Percentiles rank a stretch among this genome's conserved stretches.
Evolutionary conservation across 495 filamentous ascomycete genomes (phyloP).

Genomic region (Penicillium paradoxum): DNA sequence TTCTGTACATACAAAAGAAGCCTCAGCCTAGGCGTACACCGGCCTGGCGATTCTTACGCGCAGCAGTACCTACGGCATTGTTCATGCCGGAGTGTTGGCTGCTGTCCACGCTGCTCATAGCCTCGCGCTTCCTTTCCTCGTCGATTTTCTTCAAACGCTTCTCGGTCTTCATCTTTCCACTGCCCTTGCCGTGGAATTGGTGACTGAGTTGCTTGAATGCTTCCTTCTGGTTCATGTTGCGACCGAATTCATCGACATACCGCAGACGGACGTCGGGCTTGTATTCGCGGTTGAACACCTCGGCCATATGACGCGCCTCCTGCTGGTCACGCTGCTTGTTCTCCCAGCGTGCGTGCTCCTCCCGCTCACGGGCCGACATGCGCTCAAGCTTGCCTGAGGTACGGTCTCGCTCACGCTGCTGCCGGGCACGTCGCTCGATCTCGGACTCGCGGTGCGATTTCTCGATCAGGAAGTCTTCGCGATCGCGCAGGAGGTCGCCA

Average conservation of each 20-base stretch:
- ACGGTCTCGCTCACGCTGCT: conserved; percentile 83
- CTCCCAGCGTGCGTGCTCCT: conserved; percentile 79
- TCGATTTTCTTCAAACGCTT: conserved; percentile 96
- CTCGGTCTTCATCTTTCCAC: conserved; percentile 96
- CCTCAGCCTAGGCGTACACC: conserved; percentile 75
- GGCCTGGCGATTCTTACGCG: conserved; percentile 81
- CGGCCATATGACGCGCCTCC: conserved; percentile 71
- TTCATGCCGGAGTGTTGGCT: conserved; percentile 80
- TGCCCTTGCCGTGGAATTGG: conserved; percentile 97
- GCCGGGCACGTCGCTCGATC: conserved; percentile 70
- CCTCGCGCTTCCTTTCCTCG: conserved; percentile 81
- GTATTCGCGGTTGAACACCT: conserved; percentile 81
- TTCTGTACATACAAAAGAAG: conserved; percentile 5
- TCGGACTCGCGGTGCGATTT: conserved; percentile 68
- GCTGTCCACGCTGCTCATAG: conserved; percentile 74
- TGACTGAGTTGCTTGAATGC: conserved; percentile 93
- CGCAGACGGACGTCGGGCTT: conserved; percentile 84
- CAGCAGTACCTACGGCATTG: conserved; percentile 63
- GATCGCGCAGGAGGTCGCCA: conserved; percentile 66
- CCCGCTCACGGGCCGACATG: conserved; percentile 85
- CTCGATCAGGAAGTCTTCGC: conserved; percentile 74
- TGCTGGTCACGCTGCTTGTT: conserved; percentile 82
- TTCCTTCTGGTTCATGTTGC: conserved; percentile 85
- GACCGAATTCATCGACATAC: conserved; percentile 84
- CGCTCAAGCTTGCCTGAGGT: conserved; percentile 73